A percentile compares a stretch with the other conserved stretches of the same genome.
Conservation (phyloP, 192 early-diverging fungal species). For the Coemansia sp. region DNA sequence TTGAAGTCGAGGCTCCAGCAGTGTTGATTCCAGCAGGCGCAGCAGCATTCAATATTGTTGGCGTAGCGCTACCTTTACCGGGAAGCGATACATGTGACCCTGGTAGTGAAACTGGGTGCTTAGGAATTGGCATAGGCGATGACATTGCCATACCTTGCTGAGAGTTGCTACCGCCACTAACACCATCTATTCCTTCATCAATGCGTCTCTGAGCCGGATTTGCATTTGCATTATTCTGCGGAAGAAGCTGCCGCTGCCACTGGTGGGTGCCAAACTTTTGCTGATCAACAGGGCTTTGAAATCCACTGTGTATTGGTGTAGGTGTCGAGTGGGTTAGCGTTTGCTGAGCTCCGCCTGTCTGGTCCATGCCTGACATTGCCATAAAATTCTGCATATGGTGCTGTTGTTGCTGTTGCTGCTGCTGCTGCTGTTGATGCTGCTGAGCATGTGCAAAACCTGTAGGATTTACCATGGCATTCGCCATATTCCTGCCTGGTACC, state of each 20-base stretch:
- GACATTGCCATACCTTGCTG: background rate
- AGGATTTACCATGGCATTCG: constrained; percentile 12
- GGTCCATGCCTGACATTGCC: constrained; percentile 6
- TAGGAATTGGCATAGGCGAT: constrained; percentile 1
- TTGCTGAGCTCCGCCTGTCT: background rate
- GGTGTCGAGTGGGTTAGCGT: background rate
- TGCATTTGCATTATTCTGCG: background rate
- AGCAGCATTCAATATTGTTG: background rate
- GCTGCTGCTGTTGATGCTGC: constrained; percentile 8
- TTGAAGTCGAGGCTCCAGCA: background rate
- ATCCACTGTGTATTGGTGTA: background rate
- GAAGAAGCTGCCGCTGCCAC: constrained; percentile 5
- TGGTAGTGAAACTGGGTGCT: background rate
- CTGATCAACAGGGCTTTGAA: background rate
- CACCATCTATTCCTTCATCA: background rate
- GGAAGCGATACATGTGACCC: background rate
- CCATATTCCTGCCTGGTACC: constrained; percentile 1
- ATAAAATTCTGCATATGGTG: constrained; percentile 10
- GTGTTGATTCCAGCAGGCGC: background rate
- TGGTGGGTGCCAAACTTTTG: background rate
- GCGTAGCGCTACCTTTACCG: background rate
- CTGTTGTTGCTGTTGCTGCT: constrained; percentile 13
- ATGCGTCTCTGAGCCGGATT: background rate
- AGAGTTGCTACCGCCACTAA: background rate
- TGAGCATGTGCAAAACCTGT: constrained; percentile 2